Conservation (phyloP, 2,329 filamentous ascomycete genomes). For the Pyrenochaeta sp. region DNA sequence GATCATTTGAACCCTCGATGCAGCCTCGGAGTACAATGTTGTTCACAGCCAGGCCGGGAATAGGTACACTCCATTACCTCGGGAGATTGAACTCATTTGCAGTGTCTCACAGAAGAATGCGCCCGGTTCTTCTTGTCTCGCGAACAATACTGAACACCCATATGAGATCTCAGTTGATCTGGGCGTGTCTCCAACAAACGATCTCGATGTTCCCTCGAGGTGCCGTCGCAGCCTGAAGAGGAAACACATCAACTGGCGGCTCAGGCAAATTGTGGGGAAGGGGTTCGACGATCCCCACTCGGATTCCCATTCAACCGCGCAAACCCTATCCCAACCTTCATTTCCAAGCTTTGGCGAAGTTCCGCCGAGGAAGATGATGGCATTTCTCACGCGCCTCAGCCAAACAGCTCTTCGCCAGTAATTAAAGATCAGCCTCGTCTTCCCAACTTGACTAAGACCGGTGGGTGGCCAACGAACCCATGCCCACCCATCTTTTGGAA, state of each 20-base stretch:
- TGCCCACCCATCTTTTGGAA: too few species aligned
- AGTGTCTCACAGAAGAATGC: too few species aligned
- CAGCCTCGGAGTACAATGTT: not conserved
- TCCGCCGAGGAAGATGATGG: not conserved
- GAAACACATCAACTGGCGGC: too few species aligned
- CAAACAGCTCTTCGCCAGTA: not conserved
- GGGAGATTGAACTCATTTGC: too few species aligned
- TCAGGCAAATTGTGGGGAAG: not conserved
- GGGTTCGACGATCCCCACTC: not conserved
- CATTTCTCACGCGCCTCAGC: not conserved
- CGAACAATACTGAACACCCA: too few species aligned
- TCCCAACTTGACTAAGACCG: too few species aligned
- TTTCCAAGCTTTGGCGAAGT: not conserved
- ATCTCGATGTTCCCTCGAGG: too few species aligned
- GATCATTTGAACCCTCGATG: not conserved
- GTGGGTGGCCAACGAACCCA: too few species aligned
- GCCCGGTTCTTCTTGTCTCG: not conserved
- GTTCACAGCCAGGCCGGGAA: not conserved
- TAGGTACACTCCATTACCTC: too few species aligned
- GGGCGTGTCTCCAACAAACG: too few species aligned
- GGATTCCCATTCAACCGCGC: not conserved
- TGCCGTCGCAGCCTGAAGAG: too few species aligned
- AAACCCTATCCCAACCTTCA: not conserved
- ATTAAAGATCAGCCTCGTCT: conserved; percentile 2
- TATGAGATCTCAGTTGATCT: too few species aligned